Evolutionary conservation across 345 rosid species (phyloP).

Genomic region (Zanthoxylum bungeanum): DNA sequence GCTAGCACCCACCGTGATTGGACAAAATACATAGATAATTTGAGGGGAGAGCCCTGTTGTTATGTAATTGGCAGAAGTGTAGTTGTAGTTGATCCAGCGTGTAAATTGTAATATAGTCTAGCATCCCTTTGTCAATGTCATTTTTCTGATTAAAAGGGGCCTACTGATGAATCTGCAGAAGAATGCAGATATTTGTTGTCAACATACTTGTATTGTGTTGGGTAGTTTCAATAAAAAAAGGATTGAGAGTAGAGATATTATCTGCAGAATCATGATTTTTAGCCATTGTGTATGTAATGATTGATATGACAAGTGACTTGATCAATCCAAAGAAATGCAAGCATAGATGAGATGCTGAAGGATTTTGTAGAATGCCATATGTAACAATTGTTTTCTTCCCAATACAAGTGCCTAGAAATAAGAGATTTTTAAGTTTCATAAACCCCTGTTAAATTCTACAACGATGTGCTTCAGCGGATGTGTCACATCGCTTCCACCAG

Average conservation of each 20-base stretch:
- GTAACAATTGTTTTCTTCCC: constrained; percentile 3
- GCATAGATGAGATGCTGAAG: not conserved
- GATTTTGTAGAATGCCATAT: not conserved
- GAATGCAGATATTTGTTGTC: constrained; percentile 42
- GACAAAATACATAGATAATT: constrained; percentile 23
- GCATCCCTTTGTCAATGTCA: constrained; percentile 25
- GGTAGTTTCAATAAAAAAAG: constrained; percentile 24
- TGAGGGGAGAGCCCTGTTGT: constrained; percentile 19
- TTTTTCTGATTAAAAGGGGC: constrained; percentile 22
- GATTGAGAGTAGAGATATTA: constrained; percentile 12
- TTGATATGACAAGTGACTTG: too few species aligned
- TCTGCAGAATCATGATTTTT: not conserved
- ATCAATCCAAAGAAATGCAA: too few species aligned
- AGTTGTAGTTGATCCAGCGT: constrained; percentile 40
- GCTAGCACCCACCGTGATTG: constrained; percentile 20
- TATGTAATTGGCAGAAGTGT: too few species aligned
- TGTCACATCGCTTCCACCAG: constrained; percentile 65
- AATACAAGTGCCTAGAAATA: constrained; percentile 8
- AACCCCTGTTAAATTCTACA: constrained; percentile 39
- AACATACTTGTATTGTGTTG: constrained; percentile 18
- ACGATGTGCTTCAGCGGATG: constrained; percentile 83
- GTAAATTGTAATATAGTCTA: constrained; percentile 47
- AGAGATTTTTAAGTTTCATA: constrained; percentile 1
- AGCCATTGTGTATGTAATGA: too few species aligned
- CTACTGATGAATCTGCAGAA: constrained; percentile 43